Evolutionary conservation across 2,329 filamentous ascomycete species (phyloP).

Genomic region (Aspergillus proliferans): DNA sequence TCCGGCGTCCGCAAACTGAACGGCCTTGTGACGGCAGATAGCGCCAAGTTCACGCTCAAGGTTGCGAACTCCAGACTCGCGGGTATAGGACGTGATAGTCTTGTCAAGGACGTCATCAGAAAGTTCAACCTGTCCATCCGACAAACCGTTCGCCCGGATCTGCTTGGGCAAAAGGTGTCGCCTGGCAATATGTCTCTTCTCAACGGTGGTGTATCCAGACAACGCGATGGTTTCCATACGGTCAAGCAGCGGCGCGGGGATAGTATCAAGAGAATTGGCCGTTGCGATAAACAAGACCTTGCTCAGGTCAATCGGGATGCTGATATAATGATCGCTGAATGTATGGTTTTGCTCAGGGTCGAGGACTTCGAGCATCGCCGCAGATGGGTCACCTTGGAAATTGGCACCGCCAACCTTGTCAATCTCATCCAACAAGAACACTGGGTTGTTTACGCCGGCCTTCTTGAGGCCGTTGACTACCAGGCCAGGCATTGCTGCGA

Average conservation of each 20-base stretch:
- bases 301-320: slow-evolving; percentile 89
- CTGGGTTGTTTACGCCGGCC: slow-evolving; percentile 89
- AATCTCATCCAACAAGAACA: slow-evolving; percentile 93
- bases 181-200: slow-evolving; percentile 91
- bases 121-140: slow-evolving; percentile 66
- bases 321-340: slow-evolving; percentile 94
- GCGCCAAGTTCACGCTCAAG: slow-evolving; percentile 92
- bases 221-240: slow-evolving; percentile 95
- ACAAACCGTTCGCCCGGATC: slow-evolving; percentile 80
- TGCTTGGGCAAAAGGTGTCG: slow-evolving; percentile 96
- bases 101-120: slow-evolving; percentile 83
- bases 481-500: slow-evolving; percentile 96
- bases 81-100: slow-evolving; percentile 93
- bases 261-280: slow-evolving; percentile 89
- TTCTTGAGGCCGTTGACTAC: slow-evolving; percentile 93
- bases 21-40: slow-evolving; percentile 90
- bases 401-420: slow-evolving; percentile 91
- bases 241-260: slow-evolving; percentile 86
- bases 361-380: slow-evolving; percentile 94
- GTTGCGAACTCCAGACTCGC: slow-evolving; percentile 91
- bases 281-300: slow-evolving; percentile 98
- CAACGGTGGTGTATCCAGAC: slow-evolving; percentile 90
- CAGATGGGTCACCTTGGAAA: slow-evolving; percentile 90
- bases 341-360: slow-evolving; percentile 95
- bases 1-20: slow-evolving; percentile 86